These are phyloP conservation scores for Sugiyamaella qingdaonensis DNA, from an alignment of 805 yeast genomes.

Conservation along the genomic window DNA sequence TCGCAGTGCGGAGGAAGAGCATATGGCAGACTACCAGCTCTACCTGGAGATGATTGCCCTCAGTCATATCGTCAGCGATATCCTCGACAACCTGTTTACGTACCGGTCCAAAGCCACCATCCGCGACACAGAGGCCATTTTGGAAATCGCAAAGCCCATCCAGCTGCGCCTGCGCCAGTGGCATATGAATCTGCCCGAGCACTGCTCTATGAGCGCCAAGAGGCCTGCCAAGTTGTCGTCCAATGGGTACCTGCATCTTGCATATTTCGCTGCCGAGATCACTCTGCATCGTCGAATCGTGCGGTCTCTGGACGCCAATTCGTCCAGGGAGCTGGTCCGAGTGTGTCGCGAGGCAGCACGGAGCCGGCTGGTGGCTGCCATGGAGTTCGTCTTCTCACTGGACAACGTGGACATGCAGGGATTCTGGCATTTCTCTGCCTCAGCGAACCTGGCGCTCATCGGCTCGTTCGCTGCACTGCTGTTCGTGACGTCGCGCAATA, in stretches of 20 bases:
- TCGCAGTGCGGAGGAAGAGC: background rate
- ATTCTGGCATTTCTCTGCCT: slow-evolving; percentile 84
- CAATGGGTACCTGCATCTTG: slow-evolving; percentile 73
- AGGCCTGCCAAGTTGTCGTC: slow-evolving; percentile 35
- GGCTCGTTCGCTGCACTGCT: slow-evolving; percentile 85
- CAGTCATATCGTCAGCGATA: slow-evolving; percentile 34
- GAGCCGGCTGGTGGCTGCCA: slow-evolving; percentile 74
- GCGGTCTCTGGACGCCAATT: slow-evolving; percentile 33
- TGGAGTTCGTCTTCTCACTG: slow-evolving; percentile 70
- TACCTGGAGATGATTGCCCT: slow-evolving; percentile 33
- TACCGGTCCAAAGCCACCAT: slow-evolving; percentile 57
- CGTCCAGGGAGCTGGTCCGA: slow-evolving; percentile 50
- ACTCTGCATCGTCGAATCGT: slow-evolving; percentile 63
- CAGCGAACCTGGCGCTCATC: slow-evolving; percentile 72
- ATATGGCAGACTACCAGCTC: slow-evolving; percentile 16
- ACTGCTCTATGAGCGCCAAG: slow-evolving; percentile 18
- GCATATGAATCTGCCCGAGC: slow-evolving; percentile 33
- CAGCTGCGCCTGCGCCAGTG: slow-evolving; percentile 35
- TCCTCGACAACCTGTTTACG: slow-evolving; percentile 65
- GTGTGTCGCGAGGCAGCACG: slow-evolving; percentile 85
- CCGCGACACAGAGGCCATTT: slow-evolving; percentile 59
- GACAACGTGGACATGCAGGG: slow-evolving; percentile 80
- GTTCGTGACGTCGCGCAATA: slow-evolving; percentile 54
- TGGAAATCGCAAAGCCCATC: slow-evolving; percentile 63
- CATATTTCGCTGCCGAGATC: slow-evolving; percentile 86